Conservation (phyloP, 192 early-diverging fungal species). For the Podila verticillata region DNA sequence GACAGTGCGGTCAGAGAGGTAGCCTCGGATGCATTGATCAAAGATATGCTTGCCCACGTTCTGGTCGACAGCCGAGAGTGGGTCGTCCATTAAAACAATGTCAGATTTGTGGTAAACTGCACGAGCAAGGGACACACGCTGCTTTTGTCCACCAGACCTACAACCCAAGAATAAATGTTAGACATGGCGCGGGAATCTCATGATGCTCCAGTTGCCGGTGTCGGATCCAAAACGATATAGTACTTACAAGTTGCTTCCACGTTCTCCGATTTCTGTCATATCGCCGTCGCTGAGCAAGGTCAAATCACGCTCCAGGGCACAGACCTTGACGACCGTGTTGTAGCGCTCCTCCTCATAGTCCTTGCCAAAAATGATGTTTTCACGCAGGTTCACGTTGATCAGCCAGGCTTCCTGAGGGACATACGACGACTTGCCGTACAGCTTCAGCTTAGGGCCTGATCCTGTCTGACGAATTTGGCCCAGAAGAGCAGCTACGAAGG, state of each 20-base stretch:
- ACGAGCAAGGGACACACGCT: slow-evolving; percentile 63
- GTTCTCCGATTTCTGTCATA: slow-evolving; percentile 74
- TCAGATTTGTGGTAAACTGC: slow-evolving; percentile 87
- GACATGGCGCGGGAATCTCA: too few species aligned
- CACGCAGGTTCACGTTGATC: slow-evolving; percentile 73
- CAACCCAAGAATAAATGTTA: not conserved
- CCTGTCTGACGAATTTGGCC: slow-evolving; percentile 60
- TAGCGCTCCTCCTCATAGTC: slow-evolving; percentile 57
- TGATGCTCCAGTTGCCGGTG: too few species aligned
- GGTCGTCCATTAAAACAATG: slow-evolving; percentile 79
- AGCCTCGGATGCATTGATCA: slow-evolving; percentile 66
- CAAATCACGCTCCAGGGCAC: slow-evolving; percentile 82
- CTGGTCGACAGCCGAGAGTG: slow-evolving; percentile 62
- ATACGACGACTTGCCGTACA: slow-evolving; percentile 78
- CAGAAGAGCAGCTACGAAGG: slow-evolving; percentile 75
- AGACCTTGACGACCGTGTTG: slow-evolving; percentile 69
- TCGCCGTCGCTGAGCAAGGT: slow-evolving; percentile 70
- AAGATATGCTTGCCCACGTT: slow-evolving; percentile 75
- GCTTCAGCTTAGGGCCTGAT: slow-evolving; percentile 27
- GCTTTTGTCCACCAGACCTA: slow-evolving; percentile 86
- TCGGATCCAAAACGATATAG: too few species aligned
- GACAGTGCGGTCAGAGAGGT: slow-evolving; percentile 75
- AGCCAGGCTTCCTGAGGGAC: slow-evolving; percentile 88
- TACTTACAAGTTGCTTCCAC: slow-evolving; percentile 76
- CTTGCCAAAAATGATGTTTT: slow-evolving; percentile 76